Percentiles rank a stretch among this genome's conserved stretches.
Conservation (phyloP, 2,329 filamentous ascomycete species). For the Periconia sp. region DNA sequence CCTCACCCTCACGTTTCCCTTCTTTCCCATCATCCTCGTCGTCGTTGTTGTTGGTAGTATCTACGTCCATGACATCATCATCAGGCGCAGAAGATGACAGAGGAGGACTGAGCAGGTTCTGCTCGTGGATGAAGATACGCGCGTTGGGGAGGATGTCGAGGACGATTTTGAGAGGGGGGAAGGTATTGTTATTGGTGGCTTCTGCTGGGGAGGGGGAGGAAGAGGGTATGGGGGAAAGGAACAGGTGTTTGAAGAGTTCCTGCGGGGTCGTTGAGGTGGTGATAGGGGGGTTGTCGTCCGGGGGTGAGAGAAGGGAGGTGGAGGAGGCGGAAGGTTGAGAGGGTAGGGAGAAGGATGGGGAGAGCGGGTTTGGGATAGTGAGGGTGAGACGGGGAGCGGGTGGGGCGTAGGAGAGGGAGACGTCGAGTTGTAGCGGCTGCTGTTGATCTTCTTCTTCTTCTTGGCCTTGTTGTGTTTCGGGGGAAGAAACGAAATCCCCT, state of each 20-base stretch:
- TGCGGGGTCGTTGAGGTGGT: not conserved
- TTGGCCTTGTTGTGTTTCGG: not conserved
- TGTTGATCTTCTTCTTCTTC: not conserved
- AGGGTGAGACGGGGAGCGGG: constrained; percentile 36
- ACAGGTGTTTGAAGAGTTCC: not conserved
- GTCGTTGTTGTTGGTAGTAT: not conserved
- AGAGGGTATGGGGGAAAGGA: too few relatives aligned
- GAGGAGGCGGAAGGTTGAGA: constrained; percentile 18
- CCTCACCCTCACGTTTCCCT: not conserved
- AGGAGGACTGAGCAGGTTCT: constrained; percentile 55
- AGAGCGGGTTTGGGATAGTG: constrained; percentile 31
- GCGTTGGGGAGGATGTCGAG: constrained; percentile 64
- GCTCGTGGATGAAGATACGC: constrained; percentile 59
- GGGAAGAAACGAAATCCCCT: constrained; percentile 55
- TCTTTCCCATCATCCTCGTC: not conserved
- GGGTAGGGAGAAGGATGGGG: constrained; percentile 14
- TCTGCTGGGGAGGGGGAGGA: not conserved
- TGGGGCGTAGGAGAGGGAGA: constrained; percentile 32
- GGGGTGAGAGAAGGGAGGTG: constrained; percentile 8
- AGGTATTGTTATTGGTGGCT: constrained; percentile 18
- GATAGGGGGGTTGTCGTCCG: not conserved
- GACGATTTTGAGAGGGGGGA: constrained; percentile 53
- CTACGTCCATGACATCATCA: not conserved
- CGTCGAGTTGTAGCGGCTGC: constrained; percentile 26
- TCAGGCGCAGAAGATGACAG: not conserved